Evolutionary conservation across 2,329 filamentous ascomycete genomes (phyloP).

Genomic region (Pseudogymnoascus sp.): DNA sequence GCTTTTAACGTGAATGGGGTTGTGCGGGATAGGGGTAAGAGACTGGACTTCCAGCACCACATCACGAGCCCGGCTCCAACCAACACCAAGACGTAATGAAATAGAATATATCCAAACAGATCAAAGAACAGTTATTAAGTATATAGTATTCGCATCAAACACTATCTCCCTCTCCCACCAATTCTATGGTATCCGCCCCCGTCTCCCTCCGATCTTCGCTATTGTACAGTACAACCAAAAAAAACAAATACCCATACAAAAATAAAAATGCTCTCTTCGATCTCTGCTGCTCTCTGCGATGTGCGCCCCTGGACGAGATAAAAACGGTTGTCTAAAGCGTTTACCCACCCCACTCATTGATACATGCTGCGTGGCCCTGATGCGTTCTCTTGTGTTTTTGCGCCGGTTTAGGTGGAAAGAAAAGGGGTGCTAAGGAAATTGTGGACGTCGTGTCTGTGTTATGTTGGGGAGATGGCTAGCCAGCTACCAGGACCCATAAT

Average conservation of each 20-base stretch:
- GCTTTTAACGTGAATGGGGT: no score
- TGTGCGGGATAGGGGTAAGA: no score
- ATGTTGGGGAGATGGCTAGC: background rate
- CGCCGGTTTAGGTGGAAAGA: background rate
- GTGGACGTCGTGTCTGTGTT: background rate
- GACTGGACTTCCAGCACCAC: no score
- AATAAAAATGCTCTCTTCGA: background rate
- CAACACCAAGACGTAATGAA: background rate
- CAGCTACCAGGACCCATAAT: slow-evolving; percentile 3
- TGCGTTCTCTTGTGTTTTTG: background rate
- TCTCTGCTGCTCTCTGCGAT: background rate
- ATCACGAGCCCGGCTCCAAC: background rate
- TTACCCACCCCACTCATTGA: background rate
- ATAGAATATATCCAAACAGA: background rate
- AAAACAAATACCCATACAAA: background rate
- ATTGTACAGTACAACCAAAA: background rate
- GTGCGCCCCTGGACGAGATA: background rate
- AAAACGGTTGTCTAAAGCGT: background rate
- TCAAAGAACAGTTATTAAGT: background rate
- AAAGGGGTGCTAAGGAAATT: background rate
- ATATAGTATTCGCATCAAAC: slow-evolving; percentile 1
- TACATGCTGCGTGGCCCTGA: background rate
- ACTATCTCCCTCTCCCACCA: background rate
- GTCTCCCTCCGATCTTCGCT: background rate
- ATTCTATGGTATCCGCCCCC: background rate